Evolutionary conservation across 768 basidiomycete species (phyloP).

Genomic region (Agaricus blazei): DNA sequence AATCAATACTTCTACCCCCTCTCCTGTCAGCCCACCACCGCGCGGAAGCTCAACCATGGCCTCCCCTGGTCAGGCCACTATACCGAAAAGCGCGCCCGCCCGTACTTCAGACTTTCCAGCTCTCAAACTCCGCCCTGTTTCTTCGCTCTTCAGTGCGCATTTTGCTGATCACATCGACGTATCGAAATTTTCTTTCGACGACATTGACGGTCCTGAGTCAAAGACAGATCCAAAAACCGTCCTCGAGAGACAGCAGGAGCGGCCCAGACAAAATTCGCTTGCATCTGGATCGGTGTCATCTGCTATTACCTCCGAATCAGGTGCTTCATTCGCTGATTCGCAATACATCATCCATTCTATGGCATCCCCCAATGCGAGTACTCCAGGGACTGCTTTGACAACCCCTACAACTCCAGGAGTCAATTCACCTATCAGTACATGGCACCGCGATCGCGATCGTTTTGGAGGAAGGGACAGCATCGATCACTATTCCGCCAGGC

Average conservation of each 20-base stretch:
- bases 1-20: conserved; percentile 29
- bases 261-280: conserved; percentile 31
- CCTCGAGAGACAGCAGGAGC: conserved; percentile 31
- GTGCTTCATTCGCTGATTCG: conserved; percentile 3
- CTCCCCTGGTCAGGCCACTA: conserved; percentile 20
- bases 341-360: not conserved
- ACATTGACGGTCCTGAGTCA: conserved; percentile 13
- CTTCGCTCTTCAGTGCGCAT: conserved; percentile 68
- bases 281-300: conserved; percentile 4
- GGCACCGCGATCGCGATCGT: not conserved
- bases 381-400: conserved; percentile 14
- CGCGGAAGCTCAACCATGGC: conserved; percentile 15
- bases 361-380: not conserved
- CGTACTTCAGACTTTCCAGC: conserved; percentile 56
- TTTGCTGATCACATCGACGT: conserved; percentile 47
- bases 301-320: conserved; percentile 2
- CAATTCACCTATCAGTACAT: conserved; percentile 14
- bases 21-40: conserved; percentile 21
- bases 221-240: not conserved
- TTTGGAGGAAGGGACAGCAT: not conserved
- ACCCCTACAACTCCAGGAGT: conserved; percentile 11
- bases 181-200: not conserved
- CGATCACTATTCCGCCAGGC: not conserved
- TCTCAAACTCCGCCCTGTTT: conserved; percentile 70
- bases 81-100: conserved; percentile 63